Evolutionary conservation across 352 stramenopile species (phyloP), one percentile per base, ranked within the genome.

Genomic region (Phytopythium oedochilum): DNA sequence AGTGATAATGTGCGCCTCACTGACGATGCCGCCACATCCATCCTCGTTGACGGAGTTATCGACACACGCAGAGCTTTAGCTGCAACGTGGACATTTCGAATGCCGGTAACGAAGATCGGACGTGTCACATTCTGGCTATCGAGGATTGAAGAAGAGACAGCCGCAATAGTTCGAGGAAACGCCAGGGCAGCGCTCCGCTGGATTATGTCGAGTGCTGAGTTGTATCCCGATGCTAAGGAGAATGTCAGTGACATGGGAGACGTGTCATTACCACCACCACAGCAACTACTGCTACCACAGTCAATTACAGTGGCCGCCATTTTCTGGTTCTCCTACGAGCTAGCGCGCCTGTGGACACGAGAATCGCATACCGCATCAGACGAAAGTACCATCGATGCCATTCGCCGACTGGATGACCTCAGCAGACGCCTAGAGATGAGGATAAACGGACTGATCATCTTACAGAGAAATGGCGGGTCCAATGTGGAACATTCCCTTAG

Each of bases 61-160:
- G 49, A 47, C 12, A 38, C 35, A 36, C 52, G 18, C 15, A 17
- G 17, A 35, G 23, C 23, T 32, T 20, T 20, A 5, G 31, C 18
- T n/a, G 38, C 28, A n/a, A 44, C 14, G 15, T 26, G 23, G 9
- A 14, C 20, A 32, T 74, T 74, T 26, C 59, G 59, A 23, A 55
- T 68, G 25, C 58, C 75, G 3, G 76, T 88, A n/a, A 61, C 83
- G 15, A 89, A 88, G 66, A 84, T 89, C 18, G 79, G 79, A 2
- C 65, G 79, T 10, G 32, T 86, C 11, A 74, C 78, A 29, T 89
- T 89, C 53, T 89, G 79, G 79, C 66, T 89, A 28, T 67, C 66
- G 2, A 66, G 79, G 2, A 55, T 89, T 0, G 75, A 88, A 44
- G 79, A 89, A 48, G 79, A 89, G 39, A 73, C 88, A 55, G 26